Evolutionary conservation across 2,329 filamentous ascomycete genomes (phyloP).

Genomic region (Pseudogymnoascus sp.): DNA sequence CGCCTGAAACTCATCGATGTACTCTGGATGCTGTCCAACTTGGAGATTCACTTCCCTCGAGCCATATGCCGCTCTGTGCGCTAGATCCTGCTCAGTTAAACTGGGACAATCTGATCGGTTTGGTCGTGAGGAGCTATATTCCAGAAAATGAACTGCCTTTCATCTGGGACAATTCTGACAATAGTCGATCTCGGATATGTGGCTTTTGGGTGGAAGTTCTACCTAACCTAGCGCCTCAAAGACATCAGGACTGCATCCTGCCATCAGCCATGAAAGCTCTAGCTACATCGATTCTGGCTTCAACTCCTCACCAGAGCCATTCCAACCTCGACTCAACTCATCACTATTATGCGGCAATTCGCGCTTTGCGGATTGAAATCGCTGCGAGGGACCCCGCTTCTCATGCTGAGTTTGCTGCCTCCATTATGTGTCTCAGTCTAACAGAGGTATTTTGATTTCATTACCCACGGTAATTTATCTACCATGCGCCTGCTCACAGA

Average conservation of each 20-base stretch:
- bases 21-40: background rate
- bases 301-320: background rate
- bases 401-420: background rate
- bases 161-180: background rate
- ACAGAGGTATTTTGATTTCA: constrained; percentile 19
- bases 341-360: background rate
- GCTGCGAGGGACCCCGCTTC: background rate
- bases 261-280: background rate
- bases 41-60: background rate
- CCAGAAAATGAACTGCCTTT: constrained; percentile 13
- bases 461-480: background rate
- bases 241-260: constrained; percentile 3
- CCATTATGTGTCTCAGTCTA: constrained; percentile 28
- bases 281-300: background rate
- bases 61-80: background rate
- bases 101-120: background rate
- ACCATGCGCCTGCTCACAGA: background rate
- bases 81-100: background rate
- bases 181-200: constrained; percentile 25
- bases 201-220: constrained; percentile 34
- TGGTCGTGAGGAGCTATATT: constrained; percentile 7
- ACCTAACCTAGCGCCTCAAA: constrained; percentile 23
- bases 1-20: background rate
- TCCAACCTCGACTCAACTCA: background rate
- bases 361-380: background rate